Conservation (phyloP, 2,329 filamentous ascomycete species). For the Volutella citrinella region DNA sequence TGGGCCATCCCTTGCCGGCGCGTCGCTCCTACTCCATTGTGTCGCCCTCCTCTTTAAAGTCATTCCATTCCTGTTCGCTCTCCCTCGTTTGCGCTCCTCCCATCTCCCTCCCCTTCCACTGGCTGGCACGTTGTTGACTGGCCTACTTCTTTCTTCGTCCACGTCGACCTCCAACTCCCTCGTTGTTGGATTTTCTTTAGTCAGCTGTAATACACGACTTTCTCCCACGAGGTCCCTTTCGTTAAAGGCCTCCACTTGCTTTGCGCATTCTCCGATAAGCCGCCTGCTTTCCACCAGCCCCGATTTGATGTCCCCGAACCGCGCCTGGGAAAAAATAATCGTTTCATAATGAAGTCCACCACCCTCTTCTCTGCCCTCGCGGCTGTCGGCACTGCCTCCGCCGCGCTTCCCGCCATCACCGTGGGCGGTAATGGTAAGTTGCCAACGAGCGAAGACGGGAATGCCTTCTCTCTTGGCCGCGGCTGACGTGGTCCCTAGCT, state of each 20-base stretch:
- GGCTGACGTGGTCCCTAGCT: slow-evolving; percentile 33
- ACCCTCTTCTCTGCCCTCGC: slow-evolving; percentile 47
- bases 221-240: slow-evolving; percentile 17
- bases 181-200: slow-evolving; percentile 32
- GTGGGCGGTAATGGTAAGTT: slow-evolving; percentile 55
- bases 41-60: slow-evolving; percentile 24
- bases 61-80: slow-evolving; percentile 19
- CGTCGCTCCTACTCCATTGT: too few relatives aligned
- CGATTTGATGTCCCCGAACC: too few relatives aligned
- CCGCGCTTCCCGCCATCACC: slow-evolving; percentile 47
- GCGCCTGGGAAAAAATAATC: too few relatives aligned
- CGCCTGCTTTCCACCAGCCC: too few relatives aligned
- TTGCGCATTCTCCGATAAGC: too few relatives aligned
- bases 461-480: too few relatives aligned
- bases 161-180: slow-evolving; percentile 29
- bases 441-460: too few relatives aligned
- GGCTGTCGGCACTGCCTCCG: slow-evolving; percentile 40
- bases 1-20: too few relatives aligned
- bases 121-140: slow-evolving; percentile 11
- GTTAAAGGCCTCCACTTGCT: slow-evolving; percentile 11
- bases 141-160: slow-evolving; percentile 23
- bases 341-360: slow-evolving; percentile 47
- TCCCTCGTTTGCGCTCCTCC: slow-evolving; percentile 16
- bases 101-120: slow-evolving; percentile 20
- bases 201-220: slow-evolving; percentile 20